These are phyloP conservation scores for Sanghuangporus sanghuang DNA, from an alignment of 1,284 basidiomycete genomes.

Conservation along the genomic window DNA sequence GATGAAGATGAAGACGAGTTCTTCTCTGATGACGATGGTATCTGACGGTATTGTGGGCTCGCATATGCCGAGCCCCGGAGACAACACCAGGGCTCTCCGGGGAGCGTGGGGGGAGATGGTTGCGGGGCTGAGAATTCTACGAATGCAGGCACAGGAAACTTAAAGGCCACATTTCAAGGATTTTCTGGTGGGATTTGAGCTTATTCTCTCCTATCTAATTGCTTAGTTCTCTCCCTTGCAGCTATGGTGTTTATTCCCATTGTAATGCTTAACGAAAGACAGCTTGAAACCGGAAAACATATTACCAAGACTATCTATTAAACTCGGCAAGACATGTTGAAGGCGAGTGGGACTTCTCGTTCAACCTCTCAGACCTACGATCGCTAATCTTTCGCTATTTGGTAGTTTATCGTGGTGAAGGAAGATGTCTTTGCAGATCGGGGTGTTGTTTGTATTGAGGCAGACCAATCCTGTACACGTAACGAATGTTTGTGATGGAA, in stretches of 20 bases:
- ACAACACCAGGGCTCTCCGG: conserved; percentile 27
- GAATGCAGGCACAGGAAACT: conserved; percentile 46
- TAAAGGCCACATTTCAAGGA: neutral
- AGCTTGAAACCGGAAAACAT: neutral
- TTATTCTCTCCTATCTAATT: neutral
- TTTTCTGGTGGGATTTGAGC: neutral
- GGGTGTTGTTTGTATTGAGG: neutral
- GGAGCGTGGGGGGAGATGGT: conserved; percentile 30
- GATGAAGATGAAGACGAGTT: conserved; percentile 84
- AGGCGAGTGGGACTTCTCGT: conserved; percentile 1
- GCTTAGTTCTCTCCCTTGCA: neutral
- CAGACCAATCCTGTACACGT: neutral
- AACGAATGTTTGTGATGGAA: neutral
- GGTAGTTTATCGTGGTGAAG: neutral
- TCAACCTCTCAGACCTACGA: neutral
- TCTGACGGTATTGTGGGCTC: conserved; percentile 84
- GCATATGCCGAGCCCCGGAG: conserved; percentile 55
- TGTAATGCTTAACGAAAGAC: neutral
- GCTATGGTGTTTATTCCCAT: neutral
- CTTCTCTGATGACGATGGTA: conserved; percentile 72
- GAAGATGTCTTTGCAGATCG: neutral
- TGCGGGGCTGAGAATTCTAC: conserved; percentile 34
- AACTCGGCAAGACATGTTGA: neutral
- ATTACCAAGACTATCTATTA: neutral
- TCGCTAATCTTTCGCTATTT: neutral